A percentile compares a stretch with the other conserved stretches of the same genome.
Evolutionary conservation across 495 filamentous ascomycete species (phyloP).

Genomic region (Pseudomonodictys pantanalensis): DNA sequence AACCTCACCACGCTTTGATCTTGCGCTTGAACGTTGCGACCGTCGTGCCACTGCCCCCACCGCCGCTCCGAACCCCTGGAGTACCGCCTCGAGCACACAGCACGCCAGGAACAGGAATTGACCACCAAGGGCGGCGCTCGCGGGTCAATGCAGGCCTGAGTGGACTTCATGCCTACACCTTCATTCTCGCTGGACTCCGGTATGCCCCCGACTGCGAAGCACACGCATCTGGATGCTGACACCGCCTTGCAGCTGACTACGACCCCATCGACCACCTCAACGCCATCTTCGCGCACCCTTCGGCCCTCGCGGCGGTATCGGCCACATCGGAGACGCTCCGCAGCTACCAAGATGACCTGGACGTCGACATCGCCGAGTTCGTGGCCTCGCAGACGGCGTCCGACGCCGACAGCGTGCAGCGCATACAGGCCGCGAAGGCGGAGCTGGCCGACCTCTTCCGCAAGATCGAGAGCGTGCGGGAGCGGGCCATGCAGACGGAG

Average conservation of each 20-base stretch:
- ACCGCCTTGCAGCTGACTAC: conserved; percentile 69
- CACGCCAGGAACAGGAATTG: too few relatives aligned
- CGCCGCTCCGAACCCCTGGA: conserved; percentile 3
- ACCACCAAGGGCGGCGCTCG: too few relatives aligned
- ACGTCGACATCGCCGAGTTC: conserved; percentile 71
- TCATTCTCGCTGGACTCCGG: conserved; percentile 41
- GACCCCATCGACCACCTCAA: conserved; percentile 94
- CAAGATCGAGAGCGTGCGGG: conserved; percentile 92
- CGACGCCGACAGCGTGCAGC: conserved; percentile 80
- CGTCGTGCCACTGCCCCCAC: background rate
- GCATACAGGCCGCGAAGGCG: conserved; percentile 84
- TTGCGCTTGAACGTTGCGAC: background rate
- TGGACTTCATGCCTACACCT: conserved; percentile 36
- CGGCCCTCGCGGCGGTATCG: conserved; percentile 74
- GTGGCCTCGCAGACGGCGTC: conserved; percentile 79
- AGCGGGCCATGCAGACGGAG: conserved; percentile 86
- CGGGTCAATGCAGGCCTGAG: conserved; percentile 24
- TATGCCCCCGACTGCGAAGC: conserved; percentile 20
- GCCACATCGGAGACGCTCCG: conserved; percentile 68
- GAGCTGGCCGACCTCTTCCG: conserved; percentile 88
- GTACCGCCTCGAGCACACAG: conserved; percentile 14
- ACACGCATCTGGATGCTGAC: background rate
- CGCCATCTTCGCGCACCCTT: conserved; percentile 86
- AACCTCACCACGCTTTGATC: conserved; percentile 16
- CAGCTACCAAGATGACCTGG: conserved; percentile 79